Evolutionary conservation across 441 rosid species (phyloP), one percentile per base, ranked within the genome.

Genomic region (Erodium moschatum): DNA sequence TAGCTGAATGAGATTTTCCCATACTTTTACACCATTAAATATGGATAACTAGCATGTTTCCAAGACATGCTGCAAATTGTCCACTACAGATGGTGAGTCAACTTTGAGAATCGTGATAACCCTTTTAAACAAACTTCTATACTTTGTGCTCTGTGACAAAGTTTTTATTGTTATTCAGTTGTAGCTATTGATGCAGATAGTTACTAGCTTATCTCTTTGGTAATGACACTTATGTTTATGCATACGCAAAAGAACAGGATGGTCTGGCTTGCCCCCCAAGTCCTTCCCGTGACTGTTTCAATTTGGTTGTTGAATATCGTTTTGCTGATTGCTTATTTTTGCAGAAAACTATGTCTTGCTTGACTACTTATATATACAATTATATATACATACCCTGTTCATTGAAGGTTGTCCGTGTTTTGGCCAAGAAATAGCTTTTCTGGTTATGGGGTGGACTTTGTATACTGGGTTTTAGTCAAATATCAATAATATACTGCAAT

Each of bases 221-320:
- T 18, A 16, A 16, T 16, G 24, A 8, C 24, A 18, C 18, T 54
- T 15, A 16, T 54, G 21, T 54, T 54, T 54, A n/a, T 54, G 61
- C 21, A n/a, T 46, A 46, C 54, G 13, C 6, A 46, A 46, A 46
- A 13, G 11, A 12, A 54, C 61, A 18, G 24, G 9, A 54, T 18
- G 11, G 21, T 18, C 11, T 54, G 61, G 61, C 24, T 54, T 54
- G 61, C 54, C 54, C 0, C 61, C 21, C 61, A 52, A 52, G 60
- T 54, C 61, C 61, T 16, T 18, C 21, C 61, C 61, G 21, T 54
- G 61, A 54, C 24, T 18, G 61, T 54, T 54, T 54, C 61, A 54
- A 54, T n/a, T 54, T 54, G 61, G 21, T 54, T 54, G 61, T 54
- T 54, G 61, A 12, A 18, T 54, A 38, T 54, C 5, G 61, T 5